Evolutionary conservation across 306 rosid species (phyloP).

Genomic region (barrel medic (Medicago truncatula)): MtrunA17r5.0-ANR NC_053049.1:37403501-37404000

Average conservation of each 20-base stretch:
- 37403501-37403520: no score
- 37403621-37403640: conserved; percentile 42
- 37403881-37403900: conserved; percentile 24
- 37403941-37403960: no score
- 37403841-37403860: conserved; percentile 27
- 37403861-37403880: conserved; percentile 42
- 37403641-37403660: conserved; percentile 33
- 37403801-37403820: conserved; percentile 37
- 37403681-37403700: conserved; percentile 40
- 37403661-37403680: conserved; percentile 40
- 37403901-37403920: conserved; percentile 13
- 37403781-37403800: conserved; percentile 53
- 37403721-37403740: conserved; percentile 39
- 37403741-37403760: conserved; percentile 41
- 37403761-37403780: conserved; percentile 46
- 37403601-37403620: conserved; percentile 50
- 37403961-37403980: neutral
- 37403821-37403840: conserved; percentile 30
- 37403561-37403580: no score
- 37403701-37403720: conserved; percentile 39
- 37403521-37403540: no score
- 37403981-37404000: neutral
- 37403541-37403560: no score
- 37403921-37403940: conserved; percentile 31
- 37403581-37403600: no score